Base-by-base conservation (phyloP, 2,329 filamentous ascomycete genomes). In the Pseudogymnoascus sp. region DNA sequence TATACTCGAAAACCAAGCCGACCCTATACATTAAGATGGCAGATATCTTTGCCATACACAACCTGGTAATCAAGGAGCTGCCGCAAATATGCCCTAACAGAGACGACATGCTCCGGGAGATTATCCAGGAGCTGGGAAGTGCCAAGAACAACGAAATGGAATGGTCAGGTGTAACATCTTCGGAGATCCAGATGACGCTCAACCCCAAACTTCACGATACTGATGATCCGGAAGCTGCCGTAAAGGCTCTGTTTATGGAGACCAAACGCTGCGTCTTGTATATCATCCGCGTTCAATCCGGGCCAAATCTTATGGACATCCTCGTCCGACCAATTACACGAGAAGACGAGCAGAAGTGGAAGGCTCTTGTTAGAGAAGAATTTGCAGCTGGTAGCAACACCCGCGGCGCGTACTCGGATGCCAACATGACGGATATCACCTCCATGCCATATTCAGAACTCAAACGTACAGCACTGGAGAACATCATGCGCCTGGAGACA, bases 1-100 rank as follows among this genome's bases (percentile, higher is more conserved):
- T 99, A 5, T 97, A 97, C 72, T 90, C 93, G 62, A 92, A 95
- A 74, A 94, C 92, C 66, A 96, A 96, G 75, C 94, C 94, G 5
- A 97, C 93, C 0, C 81, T 99, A n/a, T 99, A 97, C 78, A 96
- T 99, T 79, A 99, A 99, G 78, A 93, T 99, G 84, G 85, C 90
- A 13, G 94, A 99, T 73, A 92, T 99, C 63, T 97, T 99, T 74
- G 90, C 93, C 58, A 93, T 99, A 63, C 95, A 99, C 76, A 91
- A 88, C 66, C 82, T 97, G 21, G 84, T 97, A 61, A 87, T 91
- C 2, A 81, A 87, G 25, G 91, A 97, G 68, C 84, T 97, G 58
- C 79, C 86, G 4, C 80, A 81, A 63, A 86, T 97, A 64, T 95
- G 91, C 69, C 88, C 90, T 1, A 84, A 80, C 65, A 85, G 90